Base-by-base conservation (phyloP, 1,284 basidiomycete species). In the Puccinia horiana region DNA sequence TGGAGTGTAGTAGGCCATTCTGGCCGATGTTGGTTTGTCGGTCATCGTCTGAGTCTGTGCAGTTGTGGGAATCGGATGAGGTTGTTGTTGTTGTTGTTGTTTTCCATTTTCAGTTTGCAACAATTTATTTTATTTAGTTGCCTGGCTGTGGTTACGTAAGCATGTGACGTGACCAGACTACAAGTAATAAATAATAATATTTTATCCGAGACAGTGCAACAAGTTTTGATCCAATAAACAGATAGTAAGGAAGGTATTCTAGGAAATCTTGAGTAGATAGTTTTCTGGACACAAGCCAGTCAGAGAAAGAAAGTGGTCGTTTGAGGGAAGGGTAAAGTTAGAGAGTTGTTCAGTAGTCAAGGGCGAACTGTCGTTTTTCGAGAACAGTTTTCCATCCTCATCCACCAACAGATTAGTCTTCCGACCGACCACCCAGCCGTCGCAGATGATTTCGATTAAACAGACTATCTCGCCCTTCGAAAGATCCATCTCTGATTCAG, bases 1-100 rank as follows among this genome's bases (percentile, higher is more conserved):
- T 32, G 83, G 80, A 4, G 79, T 47, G 69, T 79, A 83, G 56
- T 79, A 80, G 0, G 77, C 29, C 65, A 67, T 72, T 23, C 77
- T 49, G 40, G 61, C 54, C 5, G 54, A 56, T 3, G 54, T 26
- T 20, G n/a, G 54, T 5, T 26, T 56, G 20, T 9, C 54, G n/a
- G 29, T 56, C 5, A 26, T n/a, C n/a, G n/a, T n/a, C n/a, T n/a
- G n/a, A n/a, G n/a, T n/a, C n/a, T n/a, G n/a, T n/a, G n/a, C n/a
- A n/a, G n/a, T n/a, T n/a, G n/a, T n/a, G n/a, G n/a, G n/a, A n/a
- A n/a, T n/a, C n/a, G n/a, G n/a, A n/a, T 20, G 42, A 67, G 18
- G 23, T 67, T 5, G 35, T 32, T 67, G 63, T 20, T 67, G 5
- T 20, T 26, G 40, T 32, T 42, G 58, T 35, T 9, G n/a, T n/a